These are phyloP conservation scores for Apiotrichum mycotoxinovorans DNA, from an alignment of 1,284 basidiomycete genomes.

Conservation along the genomic window DNA sequence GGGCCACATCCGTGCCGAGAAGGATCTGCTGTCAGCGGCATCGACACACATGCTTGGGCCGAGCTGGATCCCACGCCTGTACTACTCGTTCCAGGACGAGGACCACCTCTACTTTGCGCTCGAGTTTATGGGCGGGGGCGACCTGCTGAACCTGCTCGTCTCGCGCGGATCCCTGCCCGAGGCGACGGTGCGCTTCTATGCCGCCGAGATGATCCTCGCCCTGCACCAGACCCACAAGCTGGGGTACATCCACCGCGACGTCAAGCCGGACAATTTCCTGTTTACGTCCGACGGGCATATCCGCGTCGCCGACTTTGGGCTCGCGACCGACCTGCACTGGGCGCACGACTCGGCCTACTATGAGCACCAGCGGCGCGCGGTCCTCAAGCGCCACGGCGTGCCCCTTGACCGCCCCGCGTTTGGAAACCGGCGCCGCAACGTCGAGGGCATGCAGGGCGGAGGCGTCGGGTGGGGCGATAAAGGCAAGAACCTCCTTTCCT, in stretches of 20 bases:
- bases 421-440: conserved; percentile 11
- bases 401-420: conserved; percentile 57
- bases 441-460: conserved; percentile 41
- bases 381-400: conserved; percentile 89
- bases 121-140: conserved; percentile 93
- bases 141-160: conserved; percentile 90
- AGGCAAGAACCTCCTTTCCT: conserved; percentile 43
- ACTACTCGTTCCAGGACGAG: conserved; percentile 74
- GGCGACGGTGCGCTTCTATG: conserved; percentile 88
- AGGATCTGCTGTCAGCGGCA: conserved; percentile 46
- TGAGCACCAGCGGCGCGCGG: conserved; percentile 82
- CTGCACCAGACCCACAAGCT: conserved; percentile 90
- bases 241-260: conserved; percentile 96
- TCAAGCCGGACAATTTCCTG: conserved; percentile 94
- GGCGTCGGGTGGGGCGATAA: conserved; percentile 61
- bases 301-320: conserved; percentile 90
- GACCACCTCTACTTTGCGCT: conserved; percentile 91
- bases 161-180: conserved; percentile 91
- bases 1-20: conserved; percentile 57
- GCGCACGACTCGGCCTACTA: conserved; percentile 92
- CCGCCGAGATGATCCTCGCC: conserved; percentile 97
- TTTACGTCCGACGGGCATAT: conserved; percentile 91
- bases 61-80: conserved; percentile 83
- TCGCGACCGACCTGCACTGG: conserved; percentile 63
- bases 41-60: conserved; percentile 47